Percentiles rank a stretch among this genome's conserved stretches.
phyloP scores from a whole-genome alignment of 2,329 filamentous ascomycete species.

The Curvularia lunata region DNA sequence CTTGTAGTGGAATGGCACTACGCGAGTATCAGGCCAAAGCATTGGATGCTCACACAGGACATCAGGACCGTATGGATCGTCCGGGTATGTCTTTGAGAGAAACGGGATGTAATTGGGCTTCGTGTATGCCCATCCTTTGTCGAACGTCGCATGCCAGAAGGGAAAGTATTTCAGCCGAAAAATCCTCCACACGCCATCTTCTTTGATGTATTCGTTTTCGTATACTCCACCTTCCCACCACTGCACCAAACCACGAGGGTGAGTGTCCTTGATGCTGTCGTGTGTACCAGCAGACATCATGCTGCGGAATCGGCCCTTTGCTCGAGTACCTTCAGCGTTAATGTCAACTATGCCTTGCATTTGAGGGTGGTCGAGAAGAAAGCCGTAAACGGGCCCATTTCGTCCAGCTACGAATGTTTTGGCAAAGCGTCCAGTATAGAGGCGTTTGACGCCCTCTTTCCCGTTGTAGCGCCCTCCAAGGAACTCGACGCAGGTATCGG shows the following conservation, averaged over 20 bases:
- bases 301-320: slow-evolving; percentile 60
- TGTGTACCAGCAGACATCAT: slow-evolving; percentile 64
- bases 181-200: slow-evolving; percentile 62
- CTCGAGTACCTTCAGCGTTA: slow-evolving; percentile 55
- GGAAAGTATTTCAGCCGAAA: slow-evolving; percentile 63
- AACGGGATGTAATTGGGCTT: slow-evolving; percentile 62
- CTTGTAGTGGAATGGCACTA: slow-evolving; percentile 61
- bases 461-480: slow-evolving; percentile 61
- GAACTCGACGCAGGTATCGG: slow-evolving; percentile 63
- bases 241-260: slow-evolving; percentile 61
- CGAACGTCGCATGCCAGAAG: slow-evolving; percentile 62
- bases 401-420: slow-evolving; percentile 59
- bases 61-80: slow-evolving; percentile 60
- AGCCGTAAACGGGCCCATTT: slow-evolving; percentile 63
- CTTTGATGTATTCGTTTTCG: slow-evolving; percentile 66
- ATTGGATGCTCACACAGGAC: slow-evolving; percentile 61
- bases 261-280: slow-evolving; percentile 57
- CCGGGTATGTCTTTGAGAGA: slow-evolving; percentile 56
- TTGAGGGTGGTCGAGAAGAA: slow-evolving; percentile 64
- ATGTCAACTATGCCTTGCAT: slow-evolving; percentile 64
- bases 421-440: slow-evolving; percentile 62
- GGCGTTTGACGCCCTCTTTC: slow-evolving; percentile 59
- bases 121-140: slow-evolving; percentile 61
- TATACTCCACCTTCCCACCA: slow-evolving; percentile 67
- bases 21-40: slow-evolving; percentile 64